Percentiles rank a stretch among this genome's conserved stretches.
These are phyloP conservation scores for Acmispon strigosus DNA, from an alignment of 306 rosid species.

Conservation along the genomic window DNA sequence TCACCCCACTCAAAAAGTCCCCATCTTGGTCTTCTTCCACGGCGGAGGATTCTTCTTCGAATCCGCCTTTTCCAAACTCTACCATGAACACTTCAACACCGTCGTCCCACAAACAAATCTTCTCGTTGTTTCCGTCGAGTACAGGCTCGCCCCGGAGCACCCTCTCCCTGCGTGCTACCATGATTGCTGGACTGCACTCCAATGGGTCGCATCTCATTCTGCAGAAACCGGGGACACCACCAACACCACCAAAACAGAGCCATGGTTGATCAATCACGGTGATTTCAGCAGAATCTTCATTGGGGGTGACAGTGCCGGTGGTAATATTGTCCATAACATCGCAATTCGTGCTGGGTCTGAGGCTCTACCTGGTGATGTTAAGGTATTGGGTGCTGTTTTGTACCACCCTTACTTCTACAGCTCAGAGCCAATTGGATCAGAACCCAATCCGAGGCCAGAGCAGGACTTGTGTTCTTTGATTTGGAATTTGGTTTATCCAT, in stretches of 20 bases:
- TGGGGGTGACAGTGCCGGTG: constrained; percentile 62
- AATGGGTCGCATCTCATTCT: constrained; percentile 25
- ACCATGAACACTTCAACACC: constrained; percentile 21
- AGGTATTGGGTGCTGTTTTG: constrained; percentile 26
- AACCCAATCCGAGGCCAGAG: not conserved
- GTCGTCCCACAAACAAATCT: constrained; percentile 19
- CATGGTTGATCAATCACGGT: constrained; percentile 40
- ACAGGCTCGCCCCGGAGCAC: constrained; percentile 37
- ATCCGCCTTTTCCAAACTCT: constrained; percentile 24
- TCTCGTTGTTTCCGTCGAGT: constrained; percentile 39
- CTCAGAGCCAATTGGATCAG: constrained; percentile 26
- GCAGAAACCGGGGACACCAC: not conserved
- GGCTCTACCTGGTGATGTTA: constrained; percentile 22
- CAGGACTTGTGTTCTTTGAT: not conserved
- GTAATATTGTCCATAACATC: constrained; percentile 42
- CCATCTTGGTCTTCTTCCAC: constrained; percentile 41
- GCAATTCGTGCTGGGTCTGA: constrained; percentile 39
- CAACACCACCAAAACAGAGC: constrained; percentile 13
- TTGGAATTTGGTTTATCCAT: constrained; percentile 38
- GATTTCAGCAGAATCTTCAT: constrained; percentile 26
- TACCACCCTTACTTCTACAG: constrained; percentile 41
- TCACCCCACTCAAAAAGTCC: constrained; percentile 14
- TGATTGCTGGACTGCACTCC: constrained; percentile 37
- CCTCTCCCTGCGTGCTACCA: constrained; percentile 30
- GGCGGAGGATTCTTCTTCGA: constrained; percentile 36